Base-by-base conservation (phyloP, 768 basidiomycete genomes). In the Ephemerocybe angulata region DNA sequence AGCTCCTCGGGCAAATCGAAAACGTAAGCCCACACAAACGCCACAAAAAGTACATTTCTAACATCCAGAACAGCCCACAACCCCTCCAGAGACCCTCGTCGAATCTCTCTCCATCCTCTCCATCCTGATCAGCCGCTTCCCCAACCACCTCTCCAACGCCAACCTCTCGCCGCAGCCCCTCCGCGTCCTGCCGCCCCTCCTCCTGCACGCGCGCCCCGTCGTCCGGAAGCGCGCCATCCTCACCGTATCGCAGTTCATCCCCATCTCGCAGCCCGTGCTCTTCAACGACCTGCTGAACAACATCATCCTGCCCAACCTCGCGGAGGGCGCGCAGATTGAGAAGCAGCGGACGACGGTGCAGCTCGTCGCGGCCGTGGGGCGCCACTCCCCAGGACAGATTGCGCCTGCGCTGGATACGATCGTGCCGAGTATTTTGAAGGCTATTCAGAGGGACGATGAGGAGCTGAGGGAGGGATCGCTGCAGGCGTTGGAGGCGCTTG, bases 211-310 rank as follows among this genome's bases (percentile, higher is more conserved):
- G 7, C 86, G 93, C 3, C 82, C 89, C 10, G 92, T 93, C 0
- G 90, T 98, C 51, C 85, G 95, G 49, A 98, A 98, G 75, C 88
- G 94, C 50, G 90, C 93, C 2, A 94, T 98, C 55, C 76, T 85
- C 33, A 91, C 93, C 0, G 69, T 93, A 38, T 88, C 92, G 0
- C 90, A 93, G 60, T 89, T 93, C 66, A 79, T 94, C 35, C 88
- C 86, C 15, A 82, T 84, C 40, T 86, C 87, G 8, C 82, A 81
- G 37, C 76, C 83, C 3, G 73, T 77, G 2, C 69, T 89, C 10
- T 89, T 90, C 65, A 66, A 76, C 1, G 70, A 78, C n/a, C 71
- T 93, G 28, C 71, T 93, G 42, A 72, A 76, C 49, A 71, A 73
- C 3, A 77, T 81, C 29, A 78, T 93, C 0, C 73, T 84, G 29